Conservation (phyloP, 805 yeast genomes). For the Cyberlindnera amylophila region DNA sequence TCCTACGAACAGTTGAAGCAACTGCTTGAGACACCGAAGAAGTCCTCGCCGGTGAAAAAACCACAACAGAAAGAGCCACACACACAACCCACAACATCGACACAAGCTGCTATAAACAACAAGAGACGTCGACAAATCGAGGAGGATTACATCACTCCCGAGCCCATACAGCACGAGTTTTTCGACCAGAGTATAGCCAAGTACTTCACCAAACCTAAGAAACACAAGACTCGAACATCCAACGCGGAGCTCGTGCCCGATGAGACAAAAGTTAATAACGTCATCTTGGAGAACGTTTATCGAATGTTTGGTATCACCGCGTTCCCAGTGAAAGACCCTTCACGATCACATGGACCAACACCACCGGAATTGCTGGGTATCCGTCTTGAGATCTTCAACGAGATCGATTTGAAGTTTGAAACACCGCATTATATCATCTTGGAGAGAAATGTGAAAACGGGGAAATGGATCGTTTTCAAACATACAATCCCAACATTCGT, state of each 20-base stretch:
- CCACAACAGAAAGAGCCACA: background rate
- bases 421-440: conserved; percentile 34
- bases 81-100: background rate
- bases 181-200: conserved; percentile 25
- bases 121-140: conserved; percentile 4
- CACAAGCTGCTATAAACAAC: background rate
- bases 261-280: conserved; percentile 16
- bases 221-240: background rate
- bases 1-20: conserved; percentile 30
- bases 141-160: conserved; percentile 20
- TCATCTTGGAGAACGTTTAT: conserved; percentile 32
- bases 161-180: conserved; percentile 26
- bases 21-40: conserved; percentile 8
- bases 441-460: conserved; percentile 26
- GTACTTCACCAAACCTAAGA: conserved; percentile 14
- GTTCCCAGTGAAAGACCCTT: conserved; percentile 37
- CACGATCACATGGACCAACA: conserved; percentile 20
- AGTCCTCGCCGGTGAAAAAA: background rate
- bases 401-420: conserved; percentile 26
- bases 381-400: conserved; percentile 37
- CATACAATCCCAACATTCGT: conserved; percentile 34
- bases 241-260: background rate
- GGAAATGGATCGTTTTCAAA: conserved; percentile 33
- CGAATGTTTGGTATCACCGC: conserved; percentile 38
- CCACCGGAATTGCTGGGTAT: conserved; percentile 31